These are phyloP conservation scores for Lasiosphaeria hispida DNA, from an alignment of 495 filamentous ascomycete species.

Conservation along the genomic window DNA sequence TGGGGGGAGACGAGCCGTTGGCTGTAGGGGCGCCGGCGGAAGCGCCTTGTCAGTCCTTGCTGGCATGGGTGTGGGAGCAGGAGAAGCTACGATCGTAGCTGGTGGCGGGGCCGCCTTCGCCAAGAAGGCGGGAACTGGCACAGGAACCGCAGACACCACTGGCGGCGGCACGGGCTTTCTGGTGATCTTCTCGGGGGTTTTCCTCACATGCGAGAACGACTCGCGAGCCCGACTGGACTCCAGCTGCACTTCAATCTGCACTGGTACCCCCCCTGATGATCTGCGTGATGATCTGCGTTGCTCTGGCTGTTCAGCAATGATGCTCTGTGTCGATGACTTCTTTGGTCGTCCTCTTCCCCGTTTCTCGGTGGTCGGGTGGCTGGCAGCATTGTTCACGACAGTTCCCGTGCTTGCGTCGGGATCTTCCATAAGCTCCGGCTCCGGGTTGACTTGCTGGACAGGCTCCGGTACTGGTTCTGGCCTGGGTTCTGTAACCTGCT, in stretches of 20 bases:
- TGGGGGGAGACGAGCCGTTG: conserved; percentile 18
- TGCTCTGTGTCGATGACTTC: conserved; percentile 23
- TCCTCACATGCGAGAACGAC: conserved; percentile 14
- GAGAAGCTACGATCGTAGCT: background rate
- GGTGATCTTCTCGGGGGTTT: conserved; percentile 8
- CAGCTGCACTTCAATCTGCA: conserved; percentile 15
- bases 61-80: conserved; percentile 18
- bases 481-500: conserved; percentile 1
- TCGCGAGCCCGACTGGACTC: conserved; percentile 5
- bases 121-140: background rate
- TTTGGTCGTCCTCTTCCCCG: conserved; percentile 31
- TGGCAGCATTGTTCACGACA: conserved; percentile 31
- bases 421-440: conserved; percentile 35
- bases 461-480: conserved; percentile 28
- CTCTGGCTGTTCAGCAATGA: conserved; percentile 16
- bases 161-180: conserved; percentile 18
- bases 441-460: conserved; percentile 29
- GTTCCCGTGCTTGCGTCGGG: conserved; percentile 45
- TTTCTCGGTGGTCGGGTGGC: conserved; percentile 32
- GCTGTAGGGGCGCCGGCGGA: conserved; percentile 28
- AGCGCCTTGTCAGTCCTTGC: conserved; percentile 28
- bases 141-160: background rate
- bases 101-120: background rate
- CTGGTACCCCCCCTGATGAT: conserved; percentile 5
- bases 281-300: conserved; percentile 10